These are phyloP conservation scores for Diutina rugosa DNA, from an alignment of 1,139 yeast genomes.

Conservation along the genomic window DNA sequence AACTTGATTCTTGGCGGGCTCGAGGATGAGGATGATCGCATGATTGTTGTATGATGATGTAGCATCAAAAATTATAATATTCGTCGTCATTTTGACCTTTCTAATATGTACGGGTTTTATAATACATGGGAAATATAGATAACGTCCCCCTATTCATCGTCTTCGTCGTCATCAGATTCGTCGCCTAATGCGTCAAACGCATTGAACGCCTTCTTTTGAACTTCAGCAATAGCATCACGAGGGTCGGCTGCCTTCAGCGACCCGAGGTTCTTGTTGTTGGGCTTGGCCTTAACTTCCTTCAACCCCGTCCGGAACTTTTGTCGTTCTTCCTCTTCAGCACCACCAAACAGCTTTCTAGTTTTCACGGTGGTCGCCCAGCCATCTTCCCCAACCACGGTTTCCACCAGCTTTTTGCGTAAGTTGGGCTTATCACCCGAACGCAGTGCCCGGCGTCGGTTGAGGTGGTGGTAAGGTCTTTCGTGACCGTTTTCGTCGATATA, in stretches of 20 bases:
- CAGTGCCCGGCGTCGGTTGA: constrained; percentile 51
- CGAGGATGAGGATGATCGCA: constrained; percentile 23
- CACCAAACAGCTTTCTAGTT: constrained; percentile 31
- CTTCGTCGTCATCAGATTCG: constrained; percentile 37
- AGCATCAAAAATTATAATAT: not conserved
- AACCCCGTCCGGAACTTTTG: constrained; percentile 32
- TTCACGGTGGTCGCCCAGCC: constrained; percentile 69
- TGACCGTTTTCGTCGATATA: constrained; percentile 35
- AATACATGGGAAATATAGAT: not conserved
- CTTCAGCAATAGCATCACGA: constrained; percentile 56
- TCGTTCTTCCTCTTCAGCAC: constrained; percentile 36
- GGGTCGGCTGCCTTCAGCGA: constrained; percentile 64
- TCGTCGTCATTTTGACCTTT: not conserved
- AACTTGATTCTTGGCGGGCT: constrained; percentile 24
- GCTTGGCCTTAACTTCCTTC: constrained; percentile 40
- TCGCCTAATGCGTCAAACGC: constrained; percentile 69
- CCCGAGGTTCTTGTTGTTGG: constrained; percentile 63
- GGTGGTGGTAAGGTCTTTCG: constrained; percentile 34
- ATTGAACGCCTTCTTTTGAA: constrained; percentile 53
- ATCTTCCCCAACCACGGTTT: constrained; percentile 52
- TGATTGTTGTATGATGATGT: constrained; percentile 17
- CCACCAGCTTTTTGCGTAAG: constrained; percentile 47
- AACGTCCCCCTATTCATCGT: constrained; percentile 6
- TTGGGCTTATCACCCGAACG: constrained; percentile 32
- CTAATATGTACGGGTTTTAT: not conserved